These are phyloP conservation scores for Gossypium stocksii DNA, from an alignment of 345 rosid genomes.

Conservation along the genomic window DNA sequence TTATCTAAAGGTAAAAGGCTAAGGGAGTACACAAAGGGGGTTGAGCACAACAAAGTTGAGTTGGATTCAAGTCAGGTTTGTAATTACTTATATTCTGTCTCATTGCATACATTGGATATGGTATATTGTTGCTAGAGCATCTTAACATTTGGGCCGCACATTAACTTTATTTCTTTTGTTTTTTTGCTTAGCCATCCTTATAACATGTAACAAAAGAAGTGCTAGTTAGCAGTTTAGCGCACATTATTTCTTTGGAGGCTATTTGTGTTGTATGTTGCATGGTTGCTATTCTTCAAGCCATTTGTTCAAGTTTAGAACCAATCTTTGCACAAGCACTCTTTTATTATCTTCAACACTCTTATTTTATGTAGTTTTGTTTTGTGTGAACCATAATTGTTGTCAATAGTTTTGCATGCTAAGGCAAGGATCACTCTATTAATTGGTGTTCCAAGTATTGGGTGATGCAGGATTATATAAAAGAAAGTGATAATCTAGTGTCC, in stretches of 20 bases:
- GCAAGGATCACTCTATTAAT: slow-evolving; percentile 1
- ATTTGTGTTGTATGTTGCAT: not conserved
- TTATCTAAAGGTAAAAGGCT: slow-evolving; percentile 76
- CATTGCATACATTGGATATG: not conserved
- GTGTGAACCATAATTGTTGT: not conserved
- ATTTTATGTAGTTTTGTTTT: not conserved
- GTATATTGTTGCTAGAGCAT: not conserved
- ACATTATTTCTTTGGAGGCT: not conserved
- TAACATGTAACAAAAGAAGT: not conserved
- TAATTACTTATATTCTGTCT: not conserved
- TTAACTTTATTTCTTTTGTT: not conserved
- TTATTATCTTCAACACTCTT: not conserved
- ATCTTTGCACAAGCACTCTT: not conserved
- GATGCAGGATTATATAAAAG: slow-evolving; percentile 87
- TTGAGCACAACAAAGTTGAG: slow-evolving; percentile 91
- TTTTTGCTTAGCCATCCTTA: not conserved
- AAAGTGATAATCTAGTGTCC: slow-evolving; percentile 92
- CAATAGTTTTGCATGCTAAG: not conserved
- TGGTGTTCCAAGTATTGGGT: slow-evolving; percentile 9
- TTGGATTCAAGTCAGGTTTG: slow-evolving; percentile 88
- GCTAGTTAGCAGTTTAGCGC: not conserved
- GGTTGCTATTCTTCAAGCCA: not conserved
- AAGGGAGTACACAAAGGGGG: slow-evolving; percentile 91
- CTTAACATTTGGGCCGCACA: not conserved
- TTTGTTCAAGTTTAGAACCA: not conserved